Conservation (phyloP, 305 asterid genomes). For the Stenogyne calaminthoides region DNA sequence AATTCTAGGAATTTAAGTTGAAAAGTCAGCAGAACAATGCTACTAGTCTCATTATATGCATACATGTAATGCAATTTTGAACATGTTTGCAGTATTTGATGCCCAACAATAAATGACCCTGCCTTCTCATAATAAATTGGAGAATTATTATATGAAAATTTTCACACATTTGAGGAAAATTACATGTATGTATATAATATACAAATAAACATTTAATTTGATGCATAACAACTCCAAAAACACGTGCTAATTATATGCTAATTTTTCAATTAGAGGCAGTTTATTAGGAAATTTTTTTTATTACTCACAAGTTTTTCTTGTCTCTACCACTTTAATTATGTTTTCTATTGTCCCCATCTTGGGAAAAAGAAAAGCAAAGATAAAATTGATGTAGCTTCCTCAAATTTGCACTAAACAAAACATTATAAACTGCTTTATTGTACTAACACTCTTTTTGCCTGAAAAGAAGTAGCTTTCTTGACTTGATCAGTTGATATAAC, state of each 20-base stretch:
- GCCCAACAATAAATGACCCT: too few species aligned
- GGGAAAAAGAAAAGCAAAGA: constrained; percentile 22
- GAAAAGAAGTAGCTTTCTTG: constrained; percentile 30
- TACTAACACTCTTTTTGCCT: constrained; percentile 10
- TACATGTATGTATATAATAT: too few species aligned
- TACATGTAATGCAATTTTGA: too few species aligned
- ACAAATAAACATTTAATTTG: too few species aligned
- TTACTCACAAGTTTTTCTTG: not conserved
- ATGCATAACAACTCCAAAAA: too few species aligned
- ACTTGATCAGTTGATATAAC: constrained; percentile 2
- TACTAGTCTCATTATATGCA: too few species aligned
- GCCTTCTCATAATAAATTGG: too few species aligned
- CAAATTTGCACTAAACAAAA: constrained; percentile 17
- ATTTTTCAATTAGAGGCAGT: not conserved
- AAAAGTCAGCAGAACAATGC: too few species aligned
- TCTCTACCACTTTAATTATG: constrained; percentile 26
- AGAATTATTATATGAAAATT: too few species aligned
- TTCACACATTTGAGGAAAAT: too few species aligned
- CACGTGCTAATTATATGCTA: not conserved
- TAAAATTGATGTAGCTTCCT: constrained; percentile 8
- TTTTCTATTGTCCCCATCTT: constrained; percentile 43
- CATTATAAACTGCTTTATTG: not conserved
- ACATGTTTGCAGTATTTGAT: too few species aligned
- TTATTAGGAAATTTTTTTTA: not conserved
- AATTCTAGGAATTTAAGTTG: too few species aligned